Conservation (phyloP, 805 yeast species). For the Candida tallmaniae region DNA sequence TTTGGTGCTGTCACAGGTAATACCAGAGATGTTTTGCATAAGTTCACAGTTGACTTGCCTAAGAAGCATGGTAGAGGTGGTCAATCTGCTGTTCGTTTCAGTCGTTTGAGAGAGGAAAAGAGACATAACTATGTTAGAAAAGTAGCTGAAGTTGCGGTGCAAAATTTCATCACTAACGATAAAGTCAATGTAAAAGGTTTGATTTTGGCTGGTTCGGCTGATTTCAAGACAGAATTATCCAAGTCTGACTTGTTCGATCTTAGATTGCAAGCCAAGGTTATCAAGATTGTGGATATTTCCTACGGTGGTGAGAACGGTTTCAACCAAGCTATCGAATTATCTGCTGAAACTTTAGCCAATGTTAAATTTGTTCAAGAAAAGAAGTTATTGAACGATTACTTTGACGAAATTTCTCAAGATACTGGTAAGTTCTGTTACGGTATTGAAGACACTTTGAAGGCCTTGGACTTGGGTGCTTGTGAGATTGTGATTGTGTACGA, state of each 20-base stretch:
- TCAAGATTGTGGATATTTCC: constrained; percentile 92
- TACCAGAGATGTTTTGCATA: constrained; percentile 93
- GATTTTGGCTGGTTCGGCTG: constrained; percentile 98
- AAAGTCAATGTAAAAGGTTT: constrained; percentile 92
- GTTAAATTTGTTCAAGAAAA: constrained; percentile 98
- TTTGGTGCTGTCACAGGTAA: constrained; percentile 96
- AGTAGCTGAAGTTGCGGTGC: constrained; percentile 97
- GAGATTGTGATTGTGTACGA: constrained; percentile 91
- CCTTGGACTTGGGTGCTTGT: constrained; percentile 93
- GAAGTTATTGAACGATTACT: constrained; percentile 86
- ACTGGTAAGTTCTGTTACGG: constrained; percentile 98
- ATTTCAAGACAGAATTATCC: constrained; percentile 91
- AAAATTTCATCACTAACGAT: constrained; percentile 91
- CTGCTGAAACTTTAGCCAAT: constrained; percentile 94
- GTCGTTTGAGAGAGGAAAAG: constrained; percentile 97
- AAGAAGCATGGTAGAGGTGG: constrained; percentile 99
- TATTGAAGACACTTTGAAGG: constrained; percentile 93
- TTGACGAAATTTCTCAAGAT: constrained; percentile 96
- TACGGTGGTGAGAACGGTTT: constrained; percentile 99
- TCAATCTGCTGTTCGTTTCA: constrained; percentile 98
- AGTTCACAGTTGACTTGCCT: constrained; percentile 94
- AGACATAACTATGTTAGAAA: constrained; percentile 98
- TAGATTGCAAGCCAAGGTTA: constrained; percentile 81
- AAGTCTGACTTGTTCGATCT: constrained; percentile 90
- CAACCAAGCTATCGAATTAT: constrained; percentile 97